These are phyloP conservation scores for Talaromyces albobiverticillius DNA, from an alignment of 2,329 filamentous ascomycete species.

Conservation along the genomic window DNA sequence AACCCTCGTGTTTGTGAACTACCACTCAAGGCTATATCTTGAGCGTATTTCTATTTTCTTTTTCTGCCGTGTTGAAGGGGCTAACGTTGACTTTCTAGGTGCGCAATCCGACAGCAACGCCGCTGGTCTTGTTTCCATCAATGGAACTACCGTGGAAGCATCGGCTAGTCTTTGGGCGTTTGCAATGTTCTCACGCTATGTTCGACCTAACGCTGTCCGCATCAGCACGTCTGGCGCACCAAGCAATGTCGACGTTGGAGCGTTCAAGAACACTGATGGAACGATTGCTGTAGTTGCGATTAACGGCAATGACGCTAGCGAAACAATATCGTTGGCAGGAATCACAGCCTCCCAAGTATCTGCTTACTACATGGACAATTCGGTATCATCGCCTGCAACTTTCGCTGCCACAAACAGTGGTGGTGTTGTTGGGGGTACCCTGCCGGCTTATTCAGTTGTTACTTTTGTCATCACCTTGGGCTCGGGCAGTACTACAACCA, in stretches of 20 bases:
- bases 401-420: background rate
- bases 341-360: background rate
- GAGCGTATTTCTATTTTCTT: too few species aligned
- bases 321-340: background rate
- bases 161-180: background rate
- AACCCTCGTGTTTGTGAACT: too few species aligned
- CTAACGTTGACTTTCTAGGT: background rate
- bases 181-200: conserved; percentile 3
- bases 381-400: background rate
- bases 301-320: background rate
- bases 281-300: background rate
- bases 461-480: background rate
- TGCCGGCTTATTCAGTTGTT: background rate
- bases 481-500: background rate
- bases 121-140: background rate
- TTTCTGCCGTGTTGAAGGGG: too few species aligned
- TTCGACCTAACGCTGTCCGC: background rate
- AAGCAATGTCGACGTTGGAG: background rate
- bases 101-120: background rate
- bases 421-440: background rate
- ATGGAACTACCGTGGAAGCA: background rate
- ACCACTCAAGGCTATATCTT: too few species aligned
- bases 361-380: background rate
- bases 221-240: background rate
- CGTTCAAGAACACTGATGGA: background rate